phyloP scores from a whole-genome alignment of 345 rosid species.

The Geranium brycei region DNA sequence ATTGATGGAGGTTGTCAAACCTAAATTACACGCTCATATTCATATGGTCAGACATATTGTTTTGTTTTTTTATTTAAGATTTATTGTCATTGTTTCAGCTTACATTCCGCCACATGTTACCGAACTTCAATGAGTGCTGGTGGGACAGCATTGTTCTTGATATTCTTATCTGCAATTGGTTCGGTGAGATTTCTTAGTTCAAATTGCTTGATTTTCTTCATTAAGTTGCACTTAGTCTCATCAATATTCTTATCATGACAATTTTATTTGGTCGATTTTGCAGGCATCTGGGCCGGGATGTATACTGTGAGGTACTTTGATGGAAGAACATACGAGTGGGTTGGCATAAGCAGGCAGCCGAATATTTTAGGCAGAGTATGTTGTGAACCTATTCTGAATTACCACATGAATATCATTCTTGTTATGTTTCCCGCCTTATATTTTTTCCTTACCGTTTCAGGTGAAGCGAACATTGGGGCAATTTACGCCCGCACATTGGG shows the following conservation, averaged over 20 bases:
- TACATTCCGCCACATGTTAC: conserved; percentile 94
- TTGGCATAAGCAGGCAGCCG: conserved; percentile 93
- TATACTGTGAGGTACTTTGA: conserved; percentile 84
- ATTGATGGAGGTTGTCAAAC: conserved; percentile 71
- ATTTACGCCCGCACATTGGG: conserved; percentile 98
- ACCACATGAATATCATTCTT: no score
- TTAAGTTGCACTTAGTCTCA: no score
- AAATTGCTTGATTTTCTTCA: neutral
- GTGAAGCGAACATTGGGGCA: conserved; percentile 83
- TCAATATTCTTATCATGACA: neutral
- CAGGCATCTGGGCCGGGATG: conserved; percentile 99
- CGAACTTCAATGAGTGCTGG: conserved; percentile 99
- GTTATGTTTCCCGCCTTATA: neutral
- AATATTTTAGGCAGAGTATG: conserved; percentile 73
- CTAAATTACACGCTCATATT: neutral
- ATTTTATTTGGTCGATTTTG: neutral
- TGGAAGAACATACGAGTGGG: conserved; percentile 95
- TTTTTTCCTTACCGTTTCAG: conserved; percentile 21
- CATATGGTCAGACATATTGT: neutral
- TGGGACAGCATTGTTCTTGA: conserved; percentile 99
- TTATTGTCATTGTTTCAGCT: conserved; percentile 34
- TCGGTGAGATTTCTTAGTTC: conserved; percentile 50
- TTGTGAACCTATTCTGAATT: neutral
- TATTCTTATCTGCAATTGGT: conserved; percentile 95
- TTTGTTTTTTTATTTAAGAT: no score